Base-by-base conservation (phyloP, 1,284 basidiomycete genomes). In the Porogramme epimiltina region DNA sequence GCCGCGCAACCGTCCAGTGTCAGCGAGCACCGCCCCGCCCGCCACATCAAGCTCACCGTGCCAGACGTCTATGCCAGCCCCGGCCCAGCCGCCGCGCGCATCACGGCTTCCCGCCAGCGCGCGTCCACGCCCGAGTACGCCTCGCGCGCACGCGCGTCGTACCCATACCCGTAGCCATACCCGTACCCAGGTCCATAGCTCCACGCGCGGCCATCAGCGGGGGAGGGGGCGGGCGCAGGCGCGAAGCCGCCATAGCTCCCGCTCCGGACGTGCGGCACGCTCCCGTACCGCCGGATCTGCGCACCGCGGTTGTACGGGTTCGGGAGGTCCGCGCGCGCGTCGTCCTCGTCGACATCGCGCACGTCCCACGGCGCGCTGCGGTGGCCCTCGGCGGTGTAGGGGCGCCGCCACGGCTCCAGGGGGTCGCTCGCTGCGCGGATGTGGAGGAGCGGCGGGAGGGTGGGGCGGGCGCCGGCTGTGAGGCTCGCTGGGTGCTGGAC, bases 261-360 rank as follows among this genome's bases (percentile, higher is more conserved):
- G 26, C 45, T 49, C 15, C 49, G 54, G n/a, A 51, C 54, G 47
- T 56, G 45, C 40, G 59, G 58, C 20, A 61, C 53, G 33, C 60
- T 62, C 6, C 60, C 56, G 46, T 59, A 62, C 45, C 66, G 50
- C 24, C 57, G 52, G 44, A 65, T 55, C 24, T 60, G 59, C 2
- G 56, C 52, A 15, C 45, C 48, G 49, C 28, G 28, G 13, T 6
- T 13, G 28, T 59, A 63, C 25, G 64, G 62, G 49, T 62, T 61
- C 18, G 63, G 60, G 9, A 62, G 54, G 31, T 45, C 33, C 6
- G 23, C 43, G 33, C 42, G 42, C 28, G 47, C 34, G 52, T 57
- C 28, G 28, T 31, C 28, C 8, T 31, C 13, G 13, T 31, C 8
- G 28, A 8, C 6, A 31, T 6, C 28, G 28, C 28, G 8, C 13